Evolutionary conservation across 352 stramenopile genomes (phyloP), one percentile per base, ranked within the genome.

Genomic region (Aphanomyces invadans): DNA sequence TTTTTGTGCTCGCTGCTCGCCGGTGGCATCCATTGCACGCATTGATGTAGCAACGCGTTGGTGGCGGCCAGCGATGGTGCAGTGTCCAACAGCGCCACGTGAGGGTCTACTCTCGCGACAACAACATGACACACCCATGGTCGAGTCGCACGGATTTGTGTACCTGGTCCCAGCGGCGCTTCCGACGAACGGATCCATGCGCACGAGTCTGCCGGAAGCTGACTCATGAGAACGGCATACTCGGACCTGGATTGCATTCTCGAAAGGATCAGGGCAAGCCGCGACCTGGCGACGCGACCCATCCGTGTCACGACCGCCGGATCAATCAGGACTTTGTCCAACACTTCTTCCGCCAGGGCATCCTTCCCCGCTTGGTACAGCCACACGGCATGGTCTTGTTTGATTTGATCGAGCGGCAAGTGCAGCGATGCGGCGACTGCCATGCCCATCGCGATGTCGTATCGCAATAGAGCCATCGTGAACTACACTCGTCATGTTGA

Each of bases 141-240:
- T n/a, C n/a, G n/a, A n/a, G n/a, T n/a, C n/a, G n/a, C n/a, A n/a
- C n/a, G n/a, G n/a, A n/a, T 4, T 31, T 25, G 4, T 9, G 3
- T 38, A 64, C 55, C 55, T 32, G 55, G 31, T 23, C 10, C 11
- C 10, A 64, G 29, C 15, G 55, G 55, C 4, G 17, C 12, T 9
- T 21, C 9, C 0, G 29, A n/a, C 25, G 66, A 84, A 19, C 81
- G 77, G 23, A 94, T 76, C 85, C 85, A 94, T 51, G 74, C 66
- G 57, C 87, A 90, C 44, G 88, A 69, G 65, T 94, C 81, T 0
- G 83, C 85, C n/a, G 81, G 85, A 38, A 94, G 38, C 55, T 88
- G 76, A 69, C 83, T 90, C 85, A 94, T 92, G 39, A 94, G 49
- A 52, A 86, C 80, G 23, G 79, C 85, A 33, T 82, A 94, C 70